These are phyloP conservation scores for Tetrahymena malaccensis DNA, from an alignment of 73 alveolate genomes.

Conservation along the genomic window DNA sequence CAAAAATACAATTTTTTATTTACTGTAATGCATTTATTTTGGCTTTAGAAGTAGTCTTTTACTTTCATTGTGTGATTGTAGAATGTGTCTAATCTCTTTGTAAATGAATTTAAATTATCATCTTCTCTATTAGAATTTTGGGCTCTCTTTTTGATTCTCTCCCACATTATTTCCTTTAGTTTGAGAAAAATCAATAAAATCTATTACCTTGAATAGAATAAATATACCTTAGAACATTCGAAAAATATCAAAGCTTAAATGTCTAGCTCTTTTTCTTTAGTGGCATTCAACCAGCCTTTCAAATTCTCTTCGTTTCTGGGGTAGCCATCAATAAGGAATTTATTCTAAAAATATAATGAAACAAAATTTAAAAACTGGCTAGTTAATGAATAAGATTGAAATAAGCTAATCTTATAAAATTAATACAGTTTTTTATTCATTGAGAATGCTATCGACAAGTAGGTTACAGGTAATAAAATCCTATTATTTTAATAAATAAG, in stretches of 20 bases:
- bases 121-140: slow-evolving; percentile 84
- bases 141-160: slow-evolving; percentile 76
- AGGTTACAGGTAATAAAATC: neutral
- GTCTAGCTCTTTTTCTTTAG: slow-evolving; percentile 36
- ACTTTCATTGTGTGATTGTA: slow-evolving; percentile 81
- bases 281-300: slow-evolving; percentile 63
- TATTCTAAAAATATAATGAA: slow-evolving; percentile 32
- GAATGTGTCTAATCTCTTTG: slow-evolving; percentile 83
- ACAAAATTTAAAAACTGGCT: slow-evolving; percentile 33
- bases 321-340: slow-evolving; percentile 71
- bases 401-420: no score
- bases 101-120: slow-evolving; percentile 85
- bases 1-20: no score
- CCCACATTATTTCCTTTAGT: slow-evolving; percentile 62
- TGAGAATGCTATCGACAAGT: neutral
- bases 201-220: neutral
- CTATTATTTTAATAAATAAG: neutral
- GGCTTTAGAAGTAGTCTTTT: slow-evolving; percentile 53
- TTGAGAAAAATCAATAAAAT: neutral
- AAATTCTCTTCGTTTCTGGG: slow-evolving; percentile 70
- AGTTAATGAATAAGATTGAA: no score
- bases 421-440: neutral
- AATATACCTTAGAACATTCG: slow-evolving; percentile 8
- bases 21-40: neutral
- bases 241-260: slow-evolving; percentile 1